Evolutionary conservation across 768 basidiomycete species (phyloP).

Genomic region (Tricholoma sp.): DNA sequence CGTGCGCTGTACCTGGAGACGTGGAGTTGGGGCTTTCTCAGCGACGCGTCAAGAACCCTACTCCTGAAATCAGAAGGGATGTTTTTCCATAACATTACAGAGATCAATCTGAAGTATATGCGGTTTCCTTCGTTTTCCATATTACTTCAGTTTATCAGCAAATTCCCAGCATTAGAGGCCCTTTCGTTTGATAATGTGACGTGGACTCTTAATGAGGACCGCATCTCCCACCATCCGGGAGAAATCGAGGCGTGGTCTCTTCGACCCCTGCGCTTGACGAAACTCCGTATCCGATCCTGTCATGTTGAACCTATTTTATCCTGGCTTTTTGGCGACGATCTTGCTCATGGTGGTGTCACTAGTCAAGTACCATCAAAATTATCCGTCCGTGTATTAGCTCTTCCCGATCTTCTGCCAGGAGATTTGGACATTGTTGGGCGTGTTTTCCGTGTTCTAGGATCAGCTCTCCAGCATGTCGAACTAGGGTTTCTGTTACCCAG

Average conservation of each 20-base stretch:
- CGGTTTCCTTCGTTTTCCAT: constrained; percentile 37
- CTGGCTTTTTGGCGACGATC: constrained; percentile 21
- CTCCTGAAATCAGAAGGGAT: constrained; percentile 23
- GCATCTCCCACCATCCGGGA: constrained; percentile 19
- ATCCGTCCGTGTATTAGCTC: constrained; percentile 16
- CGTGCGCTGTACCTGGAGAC: constrained; percentile 20
- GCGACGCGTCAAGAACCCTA: constrained; percentile 37
- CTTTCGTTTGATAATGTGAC: constrained; percentile 41
- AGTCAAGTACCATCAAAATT: constrained; percentile 4
- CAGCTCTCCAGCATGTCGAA: constrained; percentile 25
- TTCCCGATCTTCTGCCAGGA: constrained; percentile 26
- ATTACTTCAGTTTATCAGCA: constrained; percentile 42
- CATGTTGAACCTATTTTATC: constrained; percentile 19
- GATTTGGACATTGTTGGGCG: constrained; percentile 18
- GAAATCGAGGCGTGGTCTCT: not conserved
- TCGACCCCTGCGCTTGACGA: constrained; percentile 22
- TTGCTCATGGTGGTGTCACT: constrained; percentile 15
- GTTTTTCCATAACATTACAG: constrained; percentile 45
- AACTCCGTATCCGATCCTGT: constrained; percentile 28
- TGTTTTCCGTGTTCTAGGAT: constrained; percentile 18
- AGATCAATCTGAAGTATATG: constrained; percentile 33
- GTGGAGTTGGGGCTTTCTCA: constrained; percentile 19
- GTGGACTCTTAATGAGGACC: constrained; percentile 32
- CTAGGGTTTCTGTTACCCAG: constrained; percentile 22
- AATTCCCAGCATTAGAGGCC: constrained; percentile 47